Conservation (phyloP, 2,329 filamentous ascomycete genomes). For the Akanthomyces dipterigenus region DNA sequence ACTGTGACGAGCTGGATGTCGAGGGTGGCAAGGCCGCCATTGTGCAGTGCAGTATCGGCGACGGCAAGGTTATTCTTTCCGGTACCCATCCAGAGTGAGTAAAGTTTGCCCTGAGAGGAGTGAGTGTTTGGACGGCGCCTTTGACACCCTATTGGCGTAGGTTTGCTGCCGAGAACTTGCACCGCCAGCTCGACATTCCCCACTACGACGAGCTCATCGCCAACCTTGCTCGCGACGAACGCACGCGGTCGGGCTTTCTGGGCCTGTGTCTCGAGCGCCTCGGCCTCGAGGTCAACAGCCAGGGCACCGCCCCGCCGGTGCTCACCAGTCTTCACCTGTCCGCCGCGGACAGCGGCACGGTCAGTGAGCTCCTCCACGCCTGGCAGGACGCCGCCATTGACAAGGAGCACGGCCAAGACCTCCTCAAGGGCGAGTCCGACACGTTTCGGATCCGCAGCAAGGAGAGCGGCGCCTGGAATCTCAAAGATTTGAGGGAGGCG, state of each 20-base stretch:
- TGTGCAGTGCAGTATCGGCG: constrained; percentile 75
- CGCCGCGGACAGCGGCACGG: constrained; percentile 55
- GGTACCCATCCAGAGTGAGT: constrained; percentile 84
- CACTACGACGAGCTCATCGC: constrained; percentile 66
- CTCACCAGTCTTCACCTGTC: constrained; percentile 81
- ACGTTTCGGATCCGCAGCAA: constrained; percentile 71
- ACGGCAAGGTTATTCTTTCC: constrained; percentile 72
- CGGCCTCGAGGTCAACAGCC: constrained; percentile 68
- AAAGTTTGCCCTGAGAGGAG: too few relatives aligned
- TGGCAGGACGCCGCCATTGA: constrained; percentile 64
- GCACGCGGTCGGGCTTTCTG: constrained; percentile 64
- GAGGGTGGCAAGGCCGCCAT: constrained; percentile 75
- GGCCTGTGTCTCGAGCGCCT: constrained; percentile 74
- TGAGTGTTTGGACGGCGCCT: not conserved
- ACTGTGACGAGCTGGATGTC: constrained; percentile 66
- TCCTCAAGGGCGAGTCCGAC: constrained; percentile 75
- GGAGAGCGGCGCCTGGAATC: constrained; percentile 48
- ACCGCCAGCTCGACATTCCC: constrained; percentile 57
- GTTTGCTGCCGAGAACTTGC: constrained; percentile 75
- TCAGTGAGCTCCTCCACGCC: constrained; percentile 59
- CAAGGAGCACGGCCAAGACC: constrained; percentile 58
- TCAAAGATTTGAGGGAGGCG: constrained; percentile 47
- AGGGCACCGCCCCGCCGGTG: constrained; percentile 63
- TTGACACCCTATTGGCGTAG: constrained; percentile 40
- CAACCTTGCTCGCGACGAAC: constrained; percentile 61